Evolutionary conservation across 768 basidiomycete species (phyloP).

Genomic region (Cystofilobasidium macerans): DNA sequence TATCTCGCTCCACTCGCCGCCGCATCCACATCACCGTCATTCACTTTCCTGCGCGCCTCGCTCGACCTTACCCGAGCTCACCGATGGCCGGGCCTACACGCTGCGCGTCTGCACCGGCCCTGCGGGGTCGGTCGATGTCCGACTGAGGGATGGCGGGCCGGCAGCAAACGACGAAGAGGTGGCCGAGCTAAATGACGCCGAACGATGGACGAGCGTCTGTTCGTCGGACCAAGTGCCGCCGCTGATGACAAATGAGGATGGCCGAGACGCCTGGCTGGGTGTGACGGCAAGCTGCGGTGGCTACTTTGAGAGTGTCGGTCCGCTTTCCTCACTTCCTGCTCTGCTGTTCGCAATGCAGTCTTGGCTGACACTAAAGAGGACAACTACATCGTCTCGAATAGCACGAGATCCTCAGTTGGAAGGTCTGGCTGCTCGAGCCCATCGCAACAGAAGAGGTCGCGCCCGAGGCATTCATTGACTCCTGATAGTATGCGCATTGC

Average conservation of each 20-base stretch:
- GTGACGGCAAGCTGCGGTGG: constrained; percentile 34
- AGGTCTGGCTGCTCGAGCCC: neutral
- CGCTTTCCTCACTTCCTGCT: neutral
- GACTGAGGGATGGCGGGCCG: constrained; percentile 20
- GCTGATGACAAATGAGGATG: neutral
- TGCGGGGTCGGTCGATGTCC: constrained; percentile 2
- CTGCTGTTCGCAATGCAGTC: too few relatives aligned
- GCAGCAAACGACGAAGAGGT: constrained; percentile 14
- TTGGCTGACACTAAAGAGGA: too few relatives aligned
- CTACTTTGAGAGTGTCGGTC: constrained; percentile 32
- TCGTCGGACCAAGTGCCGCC: constrained; percentile 19
- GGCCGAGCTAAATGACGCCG: neutral
- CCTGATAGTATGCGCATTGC: too few relatives aligned
- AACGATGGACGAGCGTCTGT: constrained; percentile 19
- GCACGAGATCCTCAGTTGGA: neutral
- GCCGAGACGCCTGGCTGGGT: constrained; percentile 30
- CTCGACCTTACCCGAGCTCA: constrained; percentile 31
- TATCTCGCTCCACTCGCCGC: constrained; percentile 37
- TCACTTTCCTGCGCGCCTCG: constrained; percentile 31
- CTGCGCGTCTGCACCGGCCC: constrained; percentile 30
- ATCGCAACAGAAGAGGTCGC: too few relatives aligned
- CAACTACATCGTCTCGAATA: too few relatives aligned
- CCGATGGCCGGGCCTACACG: constrained; percentile 30
- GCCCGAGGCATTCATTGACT: too few relatives aligned
- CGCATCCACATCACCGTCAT: constrained; percentile 35